A percentile compares a stretch with the other conserved stretches of the same genome.
These are phyloP conservation scores for Populus pruinosa DNA, from an alignment of 345 rosid species.

Conservation along the genomic window DNA sequence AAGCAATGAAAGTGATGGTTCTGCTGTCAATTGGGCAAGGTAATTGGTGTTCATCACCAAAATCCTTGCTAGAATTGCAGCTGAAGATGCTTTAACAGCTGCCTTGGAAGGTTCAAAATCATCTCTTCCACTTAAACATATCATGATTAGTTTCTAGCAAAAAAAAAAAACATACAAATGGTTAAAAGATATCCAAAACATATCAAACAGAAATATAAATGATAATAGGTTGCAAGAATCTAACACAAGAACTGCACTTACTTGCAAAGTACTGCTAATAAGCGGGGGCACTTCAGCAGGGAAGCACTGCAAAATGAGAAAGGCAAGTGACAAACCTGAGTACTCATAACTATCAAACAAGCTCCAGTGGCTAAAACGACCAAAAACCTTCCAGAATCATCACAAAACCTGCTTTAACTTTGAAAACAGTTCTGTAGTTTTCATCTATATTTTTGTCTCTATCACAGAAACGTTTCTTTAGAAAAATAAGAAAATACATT, in stretches of 20 bases:
- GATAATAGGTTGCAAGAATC: conserved; percentile 11
- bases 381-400: too few relatives aligned
- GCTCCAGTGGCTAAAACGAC: too few relatives aligned
- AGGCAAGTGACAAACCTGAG: too few relatives aligned
- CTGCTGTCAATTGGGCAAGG: conserved; percentile 84
- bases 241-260: conserved; percentile 24
- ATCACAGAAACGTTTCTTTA: too few relatives aligned
- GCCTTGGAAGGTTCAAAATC: conserved; percentile 80
- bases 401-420: too few relatives aligned
- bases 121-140: conserved; percentile 88
- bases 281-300: conserved; percentile 80
- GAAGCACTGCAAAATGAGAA: conserved; percentile 58
- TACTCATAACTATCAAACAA: too few relatives aligned
- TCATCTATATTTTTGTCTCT: too few relatives aligned
- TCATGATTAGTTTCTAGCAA: conserved; percentile 68
- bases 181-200: conserved; percentile 9
- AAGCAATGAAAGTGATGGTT: conserved; percentile 63
- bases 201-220: neutral
- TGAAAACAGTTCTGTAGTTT: too few relatives aligned
- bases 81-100: conserved; percentile 74
- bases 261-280: conserved; percentile 80
- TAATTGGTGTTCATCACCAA: conserved; percentile 91
- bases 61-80: conserved; percentile 84
- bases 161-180: conserved; percentile 14
- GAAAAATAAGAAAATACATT: too few relatives aligned